Evolutionary conservation across 805 yeast genomes (phyloP), one percentile per base, ranked within the genome.

Genomic region (Starmera dryadoides): DNA sequence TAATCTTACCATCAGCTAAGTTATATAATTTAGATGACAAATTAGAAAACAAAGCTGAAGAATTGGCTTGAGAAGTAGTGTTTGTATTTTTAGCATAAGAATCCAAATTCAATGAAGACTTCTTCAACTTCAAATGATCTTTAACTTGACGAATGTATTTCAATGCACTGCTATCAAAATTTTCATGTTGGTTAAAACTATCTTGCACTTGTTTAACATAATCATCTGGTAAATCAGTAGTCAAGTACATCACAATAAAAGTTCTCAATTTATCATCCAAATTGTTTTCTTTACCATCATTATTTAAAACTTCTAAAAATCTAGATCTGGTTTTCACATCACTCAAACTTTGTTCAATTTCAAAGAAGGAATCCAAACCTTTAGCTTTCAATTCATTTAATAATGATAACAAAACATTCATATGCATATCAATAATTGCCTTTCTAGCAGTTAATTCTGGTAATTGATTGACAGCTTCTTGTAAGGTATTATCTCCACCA

Each of bases 361-460:
- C 98, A 59, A 91, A 93, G 50, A 89, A 84, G 40, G 88, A 79
- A 53, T 94, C 98, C 49, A 93, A 70, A 15, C 81, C 81, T 47
- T 91, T 83, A n/a, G 82, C 79, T 52, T 91, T 93, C 43, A 93
- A 69, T 48, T 88, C 87, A 54, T 81, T 79, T 43, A 93, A 73
- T 38, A 93, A 66, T 16, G 88, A 76, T 9, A 96, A 86, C 45
- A 94, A 77, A 20, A 93, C 89, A 53, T 86, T 88, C 96, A 93
- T 91, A 63, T 93, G 99, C 81, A 86, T 85, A 64, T 93, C 99
- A 50, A 93, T 81, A 25, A 87, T 78, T 38, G 79, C 71, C 59
- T 93, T 93, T 51, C 95, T 77, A 6, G 87, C 85, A 0, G 97
- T 86, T 44, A 93, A 68, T 59, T 88, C 95, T 3, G 98, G 99